These are phyloP conservation scores for Spirogloea muscicola DNA, from an alignment of 139 green algal genomes.

Conservation along the genomic window DNA sequence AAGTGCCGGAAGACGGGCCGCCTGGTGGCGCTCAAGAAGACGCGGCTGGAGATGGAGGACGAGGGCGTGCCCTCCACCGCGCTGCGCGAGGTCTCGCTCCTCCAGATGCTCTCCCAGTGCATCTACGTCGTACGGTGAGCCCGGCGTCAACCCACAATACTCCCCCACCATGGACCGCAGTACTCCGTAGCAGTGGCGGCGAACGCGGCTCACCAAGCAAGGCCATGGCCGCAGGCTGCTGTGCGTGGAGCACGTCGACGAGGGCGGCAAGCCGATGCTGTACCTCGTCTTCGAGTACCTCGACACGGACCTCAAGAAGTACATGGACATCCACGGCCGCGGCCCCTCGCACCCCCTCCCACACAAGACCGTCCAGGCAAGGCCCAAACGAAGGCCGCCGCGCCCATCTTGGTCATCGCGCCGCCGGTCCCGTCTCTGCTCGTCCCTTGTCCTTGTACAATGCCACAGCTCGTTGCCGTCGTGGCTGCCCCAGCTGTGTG, in stretches of 20 bases:
- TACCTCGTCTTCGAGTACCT: slow-evolving; percentile 99
- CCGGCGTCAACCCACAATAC: no score
- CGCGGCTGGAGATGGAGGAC: slow-evolving; percentile 94
- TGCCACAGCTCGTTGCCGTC: no score
- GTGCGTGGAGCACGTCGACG: slow-evolving; percentile 91
- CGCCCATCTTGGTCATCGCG: not conserved
- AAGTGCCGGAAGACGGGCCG: slow-evolving; percentile 69
- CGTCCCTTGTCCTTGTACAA: no score
- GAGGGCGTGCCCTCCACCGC: slow-evolving; percentile 95
- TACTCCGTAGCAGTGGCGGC: no score
- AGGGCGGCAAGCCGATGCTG: slow-evolving; percentile 90
- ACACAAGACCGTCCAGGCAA: slow-evolving; percentile 37
- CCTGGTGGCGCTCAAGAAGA: slow-evolving; percentile 97
- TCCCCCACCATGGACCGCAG: no score
- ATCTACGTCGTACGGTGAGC: slow-evolving; percentile 68
- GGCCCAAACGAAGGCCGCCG: no score
- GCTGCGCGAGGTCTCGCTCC: slow-evolving; percentile 91
- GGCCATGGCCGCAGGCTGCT: slow-evolving; percentile 90
- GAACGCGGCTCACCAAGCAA: no score
- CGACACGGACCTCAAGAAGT: slow-evolving; percentile 95
- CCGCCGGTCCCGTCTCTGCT: no score
- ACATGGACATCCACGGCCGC: slow-evolving; percentile 90
- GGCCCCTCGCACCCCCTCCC: slow-evolving; percentile 55
- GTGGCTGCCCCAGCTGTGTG: no score
- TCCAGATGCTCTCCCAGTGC: slow-evolving; percentile 86